These are phyloP conservation scores for Ceratocystis diversiconidia DNA, from an alignment of 2,329 filamentous ascomycete species.

Conservation along the genomic window DNA sequence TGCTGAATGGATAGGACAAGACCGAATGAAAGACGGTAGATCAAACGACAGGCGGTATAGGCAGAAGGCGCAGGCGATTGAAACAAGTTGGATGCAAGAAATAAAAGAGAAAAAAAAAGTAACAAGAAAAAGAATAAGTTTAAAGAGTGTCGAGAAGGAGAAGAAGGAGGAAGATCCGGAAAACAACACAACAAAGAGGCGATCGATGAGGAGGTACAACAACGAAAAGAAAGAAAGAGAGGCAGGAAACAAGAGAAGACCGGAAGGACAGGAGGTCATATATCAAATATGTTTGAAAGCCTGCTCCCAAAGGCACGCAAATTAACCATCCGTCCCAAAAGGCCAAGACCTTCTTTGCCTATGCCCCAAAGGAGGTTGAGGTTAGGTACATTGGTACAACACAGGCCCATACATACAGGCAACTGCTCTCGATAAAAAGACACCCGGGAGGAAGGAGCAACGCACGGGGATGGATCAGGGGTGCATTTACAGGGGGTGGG, in stretches of 20 bases:
- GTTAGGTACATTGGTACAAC: neutral
- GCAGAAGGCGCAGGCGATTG: neutral
- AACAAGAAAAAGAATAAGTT: constrained; percentile 10
- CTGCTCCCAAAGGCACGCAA: neutral
- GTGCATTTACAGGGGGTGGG: neutral
- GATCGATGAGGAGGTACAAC: constrained; percentile 13
- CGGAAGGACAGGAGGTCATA: neutral
- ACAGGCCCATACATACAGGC: neutral
- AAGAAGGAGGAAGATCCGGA: neutral
- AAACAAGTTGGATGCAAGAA: constrained; percentile 1
- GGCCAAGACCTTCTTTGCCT: no score
- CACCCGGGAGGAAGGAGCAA: constrained; percentile 1
- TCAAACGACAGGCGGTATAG: constrained; percentile 13
- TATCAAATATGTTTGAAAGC: constrained; percentile 5
- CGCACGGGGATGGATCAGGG: constrained; percentile 4
- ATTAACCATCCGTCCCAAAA: neutral
- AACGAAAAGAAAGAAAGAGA: constrained; percentile 17
- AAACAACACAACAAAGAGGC: constrained; percentile 10
- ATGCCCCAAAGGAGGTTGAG: neutral
- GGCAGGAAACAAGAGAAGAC: constrained; percentile 10
- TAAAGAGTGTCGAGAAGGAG: constrained; percentile 12
- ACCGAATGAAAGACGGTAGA: constrained; percentile 12
- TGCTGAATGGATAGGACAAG: neutral
- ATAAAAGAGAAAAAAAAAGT: neutral
- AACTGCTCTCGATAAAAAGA: neutral